A percentile compares a stretch with the other conserved stretches of the same genome.
Conservation (phyloP, 129 eudicot species). For the Helichrysum umbraculigerum region DNA sequence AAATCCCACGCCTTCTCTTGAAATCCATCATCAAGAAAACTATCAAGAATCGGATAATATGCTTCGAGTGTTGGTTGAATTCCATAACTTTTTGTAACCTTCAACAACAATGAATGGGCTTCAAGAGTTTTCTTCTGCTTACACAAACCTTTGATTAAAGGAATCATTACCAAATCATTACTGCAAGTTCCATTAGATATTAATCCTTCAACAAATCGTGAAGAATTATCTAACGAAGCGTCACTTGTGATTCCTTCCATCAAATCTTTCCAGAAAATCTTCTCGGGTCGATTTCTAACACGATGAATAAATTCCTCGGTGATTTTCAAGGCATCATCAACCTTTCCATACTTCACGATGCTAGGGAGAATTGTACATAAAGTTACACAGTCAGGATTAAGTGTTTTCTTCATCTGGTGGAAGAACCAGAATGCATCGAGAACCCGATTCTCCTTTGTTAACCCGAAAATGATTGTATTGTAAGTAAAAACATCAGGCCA, state of each 20-base stretch:
- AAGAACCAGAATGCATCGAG: slow-evolving; percentile 79
- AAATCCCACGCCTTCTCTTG: slow-evolving; percentile 64
- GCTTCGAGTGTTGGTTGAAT: slow-evolving; percentile 60
- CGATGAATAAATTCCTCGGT: slow-evolving; percentile 40
- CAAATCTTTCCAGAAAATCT: slow-evolving; percentile 70
- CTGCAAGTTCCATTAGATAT: slow-evolving; percentile 51
- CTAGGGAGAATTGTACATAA: slow-evolving; percentile 70
- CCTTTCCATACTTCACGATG: slow-evolving; percentile 68
- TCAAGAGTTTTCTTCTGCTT: slow-evolving; percentile 68
- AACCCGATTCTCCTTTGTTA: slow-evolving; percentile 64
- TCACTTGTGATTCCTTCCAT: slow-evolving; percentile 59
- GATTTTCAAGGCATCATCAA: slow-evolving; percentile 72
- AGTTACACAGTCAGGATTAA: slow-evolving; percentile 73
- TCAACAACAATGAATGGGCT: slow-evolving; percentile 57
- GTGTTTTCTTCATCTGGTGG: slow-evolving; percentile 80
- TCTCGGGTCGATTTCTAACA: slow-evolving; percentile 24
- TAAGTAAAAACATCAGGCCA: slow-evolving; percentile 84
- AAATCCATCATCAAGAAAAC: slow-evolving; percentile 64
- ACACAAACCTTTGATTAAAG: slow-evolving; percentile 56
- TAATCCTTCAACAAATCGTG: slow-evolving; percentile 57
- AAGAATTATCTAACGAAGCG: slow-evolving; percentile 47
- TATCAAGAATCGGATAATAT: slow-evolving; percentile 62
- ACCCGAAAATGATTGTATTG: slow-evolving; percentile 74
- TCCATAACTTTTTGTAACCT: slow-evolving; percentile 51
- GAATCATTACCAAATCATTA: slow-evolving; percentile 56